Conservation (phyloP, 345 rosid species). For the Corchorus capsularis region DNA sequence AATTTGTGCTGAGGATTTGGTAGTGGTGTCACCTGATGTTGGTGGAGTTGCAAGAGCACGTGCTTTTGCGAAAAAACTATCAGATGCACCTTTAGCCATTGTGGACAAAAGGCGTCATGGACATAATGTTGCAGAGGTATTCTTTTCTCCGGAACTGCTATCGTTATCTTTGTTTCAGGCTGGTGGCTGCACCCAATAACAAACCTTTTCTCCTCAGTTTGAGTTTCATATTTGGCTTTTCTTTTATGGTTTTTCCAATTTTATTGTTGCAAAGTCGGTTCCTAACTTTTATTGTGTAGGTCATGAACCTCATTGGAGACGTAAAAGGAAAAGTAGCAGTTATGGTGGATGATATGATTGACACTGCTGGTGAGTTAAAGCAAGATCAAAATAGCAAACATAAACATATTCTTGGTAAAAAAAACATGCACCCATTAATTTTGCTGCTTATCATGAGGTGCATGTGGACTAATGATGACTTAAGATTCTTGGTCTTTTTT, state of each 20-base stretch:
- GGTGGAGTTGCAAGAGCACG: slow-evolving; percentile 99
- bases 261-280: background rate
- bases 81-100: slow-evolving; percentile 96
- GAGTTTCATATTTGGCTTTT: background rate
- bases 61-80: slow-evolving; percentile 87
- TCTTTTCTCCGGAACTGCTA: slow-evolving; percentile 15
- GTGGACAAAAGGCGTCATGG: slow-evolving; percentile 98
- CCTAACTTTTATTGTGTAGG: slow-evolving; percentile 43
- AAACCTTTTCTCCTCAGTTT: background rate
- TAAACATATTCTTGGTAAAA: background rate
- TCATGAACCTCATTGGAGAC: slow-evolving; percentile 97
- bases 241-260: background rate
- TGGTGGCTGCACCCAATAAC: background rate
- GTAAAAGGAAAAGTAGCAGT: slow-evolving; percentile 97
- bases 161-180: background rate
- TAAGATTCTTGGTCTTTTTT: too few relatives aligned
- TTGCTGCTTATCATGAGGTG: slow-evolving; percentile 3
- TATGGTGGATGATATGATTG: slow-evolving; percentile 99
- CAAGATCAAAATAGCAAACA: background rate
- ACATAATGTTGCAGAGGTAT: slow-evolving; percentile 98
- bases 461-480: background rate
- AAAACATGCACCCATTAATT: background rate
- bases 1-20: slow-evolving; percentile 74
- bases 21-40: slow-evolving; percentile 98
- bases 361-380: slow-evolving; percentile 84